Conservation (phyloP, 495 filamentous ascomycete species). For the Talaromyces trachyspermus region DNA sequence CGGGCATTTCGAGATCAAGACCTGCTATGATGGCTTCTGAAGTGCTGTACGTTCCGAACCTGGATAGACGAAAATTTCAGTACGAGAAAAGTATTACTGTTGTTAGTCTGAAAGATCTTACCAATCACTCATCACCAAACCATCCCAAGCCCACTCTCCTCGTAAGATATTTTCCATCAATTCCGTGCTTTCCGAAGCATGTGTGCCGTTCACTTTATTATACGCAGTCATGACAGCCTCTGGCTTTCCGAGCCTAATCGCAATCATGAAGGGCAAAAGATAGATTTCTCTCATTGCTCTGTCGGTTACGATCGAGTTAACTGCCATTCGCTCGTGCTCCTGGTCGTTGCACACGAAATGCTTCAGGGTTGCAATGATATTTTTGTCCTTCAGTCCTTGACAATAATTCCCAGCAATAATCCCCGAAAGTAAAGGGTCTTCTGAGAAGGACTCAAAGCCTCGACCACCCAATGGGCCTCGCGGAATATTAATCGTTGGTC, state of each 20-base stretch:
- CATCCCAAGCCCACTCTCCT: slow-evolving; percentile 64
- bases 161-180: slow-evolving; percentile 58
- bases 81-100: background rate
- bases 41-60: slow-evolving; percentile 60
- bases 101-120: slow-evolving; percentile 28
- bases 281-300: slow-evolving; percentile 74
- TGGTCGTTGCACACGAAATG: slow-evolving; percentile 82
- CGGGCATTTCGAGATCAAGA: slow-evolving; percentile 70
- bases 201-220: slow-evolving; percentile 65
- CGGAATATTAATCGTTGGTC: slow-evolving; percentile 73
- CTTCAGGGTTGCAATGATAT: slow-evolving; percentile 65
- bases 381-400: slow-evolving; percentile 61
- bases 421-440: slow-evolving; percentile 68
- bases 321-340: slow-evolving; percentile 62
- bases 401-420: slow-evolving; percentile 56
- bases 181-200: slow-evolving; percentile 57
- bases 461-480: slow-evolving; percentile 68
- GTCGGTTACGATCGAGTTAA: slow-evolving; percentile 58
- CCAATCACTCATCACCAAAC: slow-evolving; percentile 67
- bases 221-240: slow-evolving; percentile 70
- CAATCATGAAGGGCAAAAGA: slow-evolving; percentile 64
- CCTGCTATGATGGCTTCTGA: slow-evolving; percentile 59
- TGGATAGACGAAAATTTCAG: slow-evolving; percentile 6
- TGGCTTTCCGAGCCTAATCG: slow-evolving; percentile 54
- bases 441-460: slow-evolving; percentile 73